phyloP scores from a whole-genome alignment of 208 protist species.

The Leishmania aethiopica region DNA sequence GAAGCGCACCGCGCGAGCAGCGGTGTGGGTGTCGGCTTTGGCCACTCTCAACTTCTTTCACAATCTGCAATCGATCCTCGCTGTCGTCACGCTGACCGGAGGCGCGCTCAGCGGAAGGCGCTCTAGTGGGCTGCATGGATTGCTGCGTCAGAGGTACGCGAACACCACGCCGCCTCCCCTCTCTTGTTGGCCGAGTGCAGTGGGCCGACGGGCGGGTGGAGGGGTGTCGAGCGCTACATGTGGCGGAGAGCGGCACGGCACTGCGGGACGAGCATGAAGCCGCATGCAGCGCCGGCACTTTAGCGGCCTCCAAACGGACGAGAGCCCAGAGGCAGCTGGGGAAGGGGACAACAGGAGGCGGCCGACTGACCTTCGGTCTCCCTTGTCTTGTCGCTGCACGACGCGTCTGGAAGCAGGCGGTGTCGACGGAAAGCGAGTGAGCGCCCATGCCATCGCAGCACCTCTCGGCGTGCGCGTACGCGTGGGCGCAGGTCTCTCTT shows the following conservation, averaged over 20 bases:
- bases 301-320: background rate
- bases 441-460: background rate
- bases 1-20: background rate
- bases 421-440: background rate
- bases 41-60: background rate
- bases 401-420: background rate
- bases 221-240: background rate
- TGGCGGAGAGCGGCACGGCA: background rate
- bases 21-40: background rate
- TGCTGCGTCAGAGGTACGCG: background rate
- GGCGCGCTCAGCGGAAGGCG: background rate
- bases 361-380: background rate
- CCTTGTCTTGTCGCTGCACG: background rate
- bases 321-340: background rate
- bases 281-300: background rate
- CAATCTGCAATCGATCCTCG: background rate
- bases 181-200: background rate
- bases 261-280: background rate
- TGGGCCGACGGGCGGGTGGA: background rate
- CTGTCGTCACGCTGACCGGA: background rate
- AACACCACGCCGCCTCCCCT: background rate
- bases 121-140: background rate
- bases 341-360: background rate
- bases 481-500: background rate
- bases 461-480: background rate